A percentile compares a stretch with the other conserved stretches of the same genome.
Evolutionary conservation across 352 stramenopile genomes (phyloP).

Genomic region (Pythium brachiatum): DNA sequence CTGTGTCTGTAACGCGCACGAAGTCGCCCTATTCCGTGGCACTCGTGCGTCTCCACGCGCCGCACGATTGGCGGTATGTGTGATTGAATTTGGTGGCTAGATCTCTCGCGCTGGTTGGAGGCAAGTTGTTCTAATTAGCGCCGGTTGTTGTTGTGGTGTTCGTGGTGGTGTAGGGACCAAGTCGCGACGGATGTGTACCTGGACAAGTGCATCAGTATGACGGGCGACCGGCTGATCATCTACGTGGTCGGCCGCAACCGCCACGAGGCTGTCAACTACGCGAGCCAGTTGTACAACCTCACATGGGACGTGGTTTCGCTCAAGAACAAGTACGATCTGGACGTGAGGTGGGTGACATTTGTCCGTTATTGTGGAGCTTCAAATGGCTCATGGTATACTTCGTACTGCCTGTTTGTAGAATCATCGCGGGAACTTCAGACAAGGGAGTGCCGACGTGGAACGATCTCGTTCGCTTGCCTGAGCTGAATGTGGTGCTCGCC

Average conservation of each 20-base stretch:
- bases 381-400: too few species aligned
- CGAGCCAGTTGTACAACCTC: slow-evolving; percentile 71
- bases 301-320: slow-evolving; percentile 67
- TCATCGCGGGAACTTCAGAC: slow-evolving; percentile 9
- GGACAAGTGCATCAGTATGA: slow-evolving; percentile 50
- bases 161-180: slow-evolving; percentile 8
- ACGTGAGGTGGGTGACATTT: slow-evolving; percentile 27
- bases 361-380: too few species aligned
- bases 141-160: too few species aligned
- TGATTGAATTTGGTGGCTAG: not conserved
- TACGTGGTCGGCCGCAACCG: slow-evolving; percentile 58
- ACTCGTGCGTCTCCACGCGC: slow-evolving; percentile 11
- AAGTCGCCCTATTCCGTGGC: not conserved
- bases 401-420: slow-evolving; percentile 9
- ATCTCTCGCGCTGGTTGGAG: not conserved
- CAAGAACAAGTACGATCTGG: slow-evolving; percentile 52
- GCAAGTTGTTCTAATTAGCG: not conserved
- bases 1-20: not conserved
- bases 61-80: slow-evolving; percentile 15
- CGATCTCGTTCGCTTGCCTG: slow-evolving; percentile 55
- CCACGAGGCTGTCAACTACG: slow-evolving; percentile 72
- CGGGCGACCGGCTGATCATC: slow-evolving; percentile 49
- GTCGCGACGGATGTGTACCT: slow-evolving; percentile 55
- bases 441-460: slow-evolving; percentile 43
- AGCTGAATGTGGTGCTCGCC: slow-evolving; percentile 67